These are phyloP conservation scores for Ogataea neopini DNA, from an alignment of 805 yeast genomes.

Conservation along the genomic window DNA sequence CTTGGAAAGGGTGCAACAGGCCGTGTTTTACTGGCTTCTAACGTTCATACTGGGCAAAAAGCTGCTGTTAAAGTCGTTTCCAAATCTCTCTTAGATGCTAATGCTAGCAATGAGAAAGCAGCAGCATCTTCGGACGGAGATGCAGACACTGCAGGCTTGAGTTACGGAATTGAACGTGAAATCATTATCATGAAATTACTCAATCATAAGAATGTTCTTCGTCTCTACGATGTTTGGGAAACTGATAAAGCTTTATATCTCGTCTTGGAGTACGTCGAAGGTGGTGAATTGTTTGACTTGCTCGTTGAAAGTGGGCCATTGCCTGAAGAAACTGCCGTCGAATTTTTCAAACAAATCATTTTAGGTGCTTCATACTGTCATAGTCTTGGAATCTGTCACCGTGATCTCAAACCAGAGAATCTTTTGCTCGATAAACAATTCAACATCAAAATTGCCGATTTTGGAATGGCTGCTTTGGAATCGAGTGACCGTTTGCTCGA, in stretches of 20 bases:
- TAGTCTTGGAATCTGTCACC: constrained; percentile 67
- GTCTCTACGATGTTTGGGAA: constrained; percentile 85
- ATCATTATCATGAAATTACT: constrained; percentile 82
- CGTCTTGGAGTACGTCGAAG: constrained; percentile 93
- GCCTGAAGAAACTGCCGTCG: constrained; percentile 86
- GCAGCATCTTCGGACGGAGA: constrained; percentile 11
- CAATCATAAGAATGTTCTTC: constrained; percentile 76
- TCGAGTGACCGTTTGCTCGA: constrained; percentile 67
- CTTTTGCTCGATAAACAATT: constrained; percentile 62
- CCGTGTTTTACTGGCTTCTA: constrained; percentile 88
- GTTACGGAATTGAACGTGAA: constrained; percentile 85
- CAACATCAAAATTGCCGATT: constrained; percentile 79
- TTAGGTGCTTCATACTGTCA: constrained; percentile 69
- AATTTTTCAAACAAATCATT: constrained; percentile 75
- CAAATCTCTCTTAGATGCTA: constrained; percentile 61
- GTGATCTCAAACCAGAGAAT: constrained; percentile 84
- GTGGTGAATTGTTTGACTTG: constrained; percentile 94
- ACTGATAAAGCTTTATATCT: constrained; percentile 79
- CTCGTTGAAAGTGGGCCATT: constrained; percentile 85
- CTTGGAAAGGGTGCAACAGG: constrained; percentile 97
- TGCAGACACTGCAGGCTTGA: constrained; percentile 52
- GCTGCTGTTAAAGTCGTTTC: constrained; percentile 98
- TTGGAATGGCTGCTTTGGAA: constrained; percentile 88
- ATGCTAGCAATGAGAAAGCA: not conserved
- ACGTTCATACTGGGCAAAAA: constrained; percentile 76